These are phyloP conservation scores for Funneliformis geosporum DNA, from an alignment of 192 early-diverging fungal genomes.

Conservation along the genomic window DNA sequence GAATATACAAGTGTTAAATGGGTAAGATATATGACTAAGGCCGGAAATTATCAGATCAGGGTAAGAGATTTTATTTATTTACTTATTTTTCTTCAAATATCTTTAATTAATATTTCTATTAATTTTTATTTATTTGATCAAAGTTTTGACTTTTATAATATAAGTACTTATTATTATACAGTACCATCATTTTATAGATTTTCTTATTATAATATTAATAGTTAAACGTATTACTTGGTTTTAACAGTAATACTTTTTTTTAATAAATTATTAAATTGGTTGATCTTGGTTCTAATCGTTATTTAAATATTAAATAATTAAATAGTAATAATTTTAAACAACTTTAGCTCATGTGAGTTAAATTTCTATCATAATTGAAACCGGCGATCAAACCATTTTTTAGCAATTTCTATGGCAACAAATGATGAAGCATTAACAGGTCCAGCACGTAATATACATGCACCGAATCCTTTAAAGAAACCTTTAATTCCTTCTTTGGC, in stretches of 20 bases:
- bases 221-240: too few relatives aligned
- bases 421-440: conserved; percentile 95
- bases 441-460: conserved; percentile 89
- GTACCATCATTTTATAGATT: not conserved
- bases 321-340: too few relatives aligned
- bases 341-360: too few relatives aligned
- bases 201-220: too few relatives aligned
- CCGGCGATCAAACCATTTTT: conserved; percentile 45
- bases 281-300: too few relatives aligned
- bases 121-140: not conserved
- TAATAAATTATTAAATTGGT: too few relatives aligned
- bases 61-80: conserved; percentile 34
- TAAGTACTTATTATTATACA: not conserved
- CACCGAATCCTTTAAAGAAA: conserved; percentile 82
- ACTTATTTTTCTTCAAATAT: not conserved
- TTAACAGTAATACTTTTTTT: too few relatives aligned
- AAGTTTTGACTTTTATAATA: not conserved
- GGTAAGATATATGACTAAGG: conserved; percentile 98
- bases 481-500: conserved; percentile 80
- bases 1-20: conserved; percentile 98
- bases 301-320: too few relatives aligned
- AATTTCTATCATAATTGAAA: too few relatives aligned
- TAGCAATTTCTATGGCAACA: conserved; percentile 71
- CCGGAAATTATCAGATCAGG: conserved; percentile 83
- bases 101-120: not conserved